phyloP scores from a whole-genome alignment of 2,329 filamentous ascomycete species.

The Plenodomus lindquistii region DNA sequence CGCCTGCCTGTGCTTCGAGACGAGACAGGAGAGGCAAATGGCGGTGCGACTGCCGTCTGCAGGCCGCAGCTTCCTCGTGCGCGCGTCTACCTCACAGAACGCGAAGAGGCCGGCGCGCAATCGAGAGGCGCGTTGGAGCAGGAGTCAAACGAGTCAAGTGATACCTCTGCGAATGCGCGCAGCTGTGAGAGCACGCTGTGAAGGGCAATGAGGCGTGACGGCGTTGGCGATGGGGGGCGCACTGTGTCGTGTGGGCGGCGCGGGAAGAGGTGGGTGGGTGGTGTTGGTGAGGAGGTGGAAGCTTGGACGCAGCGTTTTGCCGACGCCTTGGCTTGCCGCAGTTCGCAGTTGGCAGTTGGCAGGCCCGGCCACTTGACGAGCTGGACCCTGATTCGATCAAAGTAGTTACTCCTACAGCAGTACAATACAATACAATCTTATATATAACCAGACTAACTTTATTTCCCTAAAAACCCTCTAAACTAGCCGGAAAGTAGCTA shows the following conservation, averaged over 20 bases:
- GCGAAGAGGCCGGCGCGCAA: slow-evolving; percentile 18
- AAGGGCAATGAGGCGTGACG: slow-evolving; percentile 14
- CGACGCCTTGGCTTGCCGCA: slow-evolving; percentile 19
- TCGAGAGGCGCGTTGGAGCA: slow-evolving; percentile 11
- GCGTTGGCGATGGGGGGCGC: slow-evolving; percentile 18
- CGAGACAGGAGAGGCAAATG: slow-evolving; percentile 20
- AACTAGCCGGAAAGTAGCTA: no score
- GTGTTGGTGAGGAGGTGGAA: slow-evolving; percentile 34
- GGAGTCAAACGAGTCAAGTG: slow-evolving; percentile 2
- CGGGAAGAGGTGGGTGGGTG: slow-evolving; percentile 10
- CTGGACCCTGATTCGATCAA: no score
- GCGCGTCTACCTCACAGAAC: slow-evolving; percentile 15
- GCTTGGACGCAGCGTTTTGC: slow-evolving; percentile 29
- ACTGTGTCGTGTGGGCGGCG: slow-evolving; percentile 36
- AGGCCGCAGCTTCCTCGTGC: slow-evolving; percentile 26
- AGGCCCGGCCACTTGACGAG: background rate
- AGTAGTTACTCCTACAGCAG: no score
- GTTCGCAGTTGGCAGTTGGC: no score
- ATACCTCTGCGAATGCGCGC: slow-evolving; percentile 11
- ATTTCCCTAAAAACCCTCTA: no score
- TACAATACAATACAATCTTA: no score
- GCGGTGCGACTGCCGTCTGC: slow-evolving; percentile 22
- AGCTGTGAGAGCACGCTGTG: slow-evolving; percentile 7
- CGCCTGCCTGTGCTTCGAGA: slow-evolving; percentile 18
- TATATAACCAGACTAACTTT: no score